phyloP scores from a whole-genome alignment of 768 basidiomycete genomes.

The Tylopilus vinaceipallidus region DNA sequence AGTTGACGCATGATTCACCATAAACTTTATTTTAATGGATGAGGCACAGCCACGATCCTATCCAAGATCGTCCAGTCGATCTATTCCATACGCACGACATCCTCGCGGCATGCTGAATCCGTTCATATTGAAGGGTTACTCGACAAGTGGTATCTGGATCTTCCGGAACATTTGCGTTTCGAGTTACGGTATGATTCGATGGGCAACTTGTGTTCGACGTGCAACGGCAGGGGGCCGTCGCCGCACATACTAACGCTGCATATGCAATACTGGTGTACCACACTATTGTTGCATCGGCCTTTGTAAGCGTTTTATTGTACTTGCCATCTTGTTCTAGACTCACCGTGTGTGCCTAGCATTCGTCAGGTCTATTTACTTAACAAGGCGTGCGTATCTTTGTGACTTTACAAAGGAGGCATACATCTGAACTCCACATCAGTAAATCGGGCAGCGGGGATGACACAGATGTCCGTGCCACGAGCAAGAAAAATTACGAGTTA shows the following conservation, averaged over 20 bases:
- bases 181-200: conserved; percentile 46
- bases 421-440: conserved; percentile 9
- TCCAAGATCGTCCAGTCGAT: conserved; percentile 67
- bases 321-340: conserved; percentile 1
- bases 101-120: conserved; percentile 58
- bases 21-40: too few species aligned
- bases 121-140: conserved; percentile 56
- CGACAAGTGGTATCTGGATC: conserved; percentile 73
- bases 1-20: conserved; percentile 28
- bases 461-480: conserved; percentile 48
- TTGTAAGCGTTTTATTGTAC: conserved; percentile 50
- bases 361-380: conserved; percentile 27
- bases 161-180: conserved; percentile 66
- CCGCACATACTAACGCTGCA: conserved; percentile 74
- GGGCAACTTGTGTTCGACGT: conserved; percentile 24
- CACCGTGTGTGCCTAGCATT: conserved; percentile 20
- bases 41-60: conserved; percentile 63
- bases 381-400: conserved; percentile 37
- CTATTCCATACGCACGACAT: conserved; percentile 60
- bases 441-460: conserved; percentile 48
- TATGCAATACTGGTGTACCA: conserved; percentile 86
- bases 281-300: conserved; percentile 71
- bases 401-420: neutral
- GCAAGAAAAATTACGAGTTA: conserved; percentile 67
- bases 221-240: conserved; percentile 39